phyloP scores from a whole-genome alignment of 371 early-diverging fungal genomes.

The Syncephalastrum contaminatum region DNA sequence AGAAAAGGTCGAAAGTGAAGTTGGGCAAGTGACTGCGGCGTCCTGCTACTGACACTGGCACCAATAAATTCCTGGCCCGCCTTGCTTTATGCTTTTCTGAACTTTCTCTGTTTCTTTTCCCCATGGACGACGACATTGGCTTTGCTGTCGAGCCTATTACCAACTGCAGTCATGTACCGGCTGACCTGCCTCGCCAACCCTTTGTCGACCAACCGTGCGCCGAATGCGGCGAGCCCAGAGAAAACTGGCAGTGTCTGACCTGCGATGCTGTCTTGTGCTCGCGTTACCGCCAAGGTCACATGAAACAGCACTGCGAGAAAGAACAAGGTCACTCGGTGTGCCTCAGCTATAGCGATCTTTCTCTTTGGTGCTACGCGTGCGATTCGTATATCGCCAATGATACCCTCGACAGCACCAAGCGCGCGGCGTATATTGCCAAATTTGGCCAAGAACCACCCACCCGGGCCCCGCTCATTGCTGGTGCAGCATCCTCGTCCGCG shows the following conservation, averaged over 20 bases:
- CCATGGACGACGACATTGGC: slow-evolving; percentile 3
- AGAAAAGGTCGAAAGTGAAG: too few relatives aligned
- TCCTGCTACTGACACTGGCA: too few relatives aligned
- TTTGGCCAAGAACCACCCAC: slow-evolving; percentile 21
- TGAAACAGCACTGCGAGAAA: slow-evolving; percentile 16
- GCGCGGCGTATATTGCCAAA: slow-evolving; percentile 18
- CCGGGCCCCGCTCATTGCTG: background rate
- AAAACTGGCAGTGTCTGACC: slow-evolving; percentile 33
- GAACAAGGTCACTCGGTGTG: slow-evolving; percentile 20
- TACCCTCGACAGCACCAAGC: slow-evolving; percentile 16
- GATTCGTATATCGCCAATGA: slow-evolving; percentile 21
- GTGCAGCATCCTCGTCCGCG: too few relatives aligned
- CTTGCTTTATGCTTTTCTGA: too few relatives aligned
- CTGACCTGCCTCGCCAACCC: background rate
- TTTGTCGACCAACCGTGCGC: slow-evolving; percentile 10
- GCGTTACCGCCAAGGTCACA: slow-evolving; percentile 26
- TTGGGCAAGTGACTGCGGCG: too few relatives aligned
- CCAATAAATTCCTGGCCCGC: too few relatives aligned
- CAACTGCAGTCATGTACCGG: slow-evolving; percentile 26
- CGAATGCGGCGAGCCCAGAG: slow-evolving; percentile 16
- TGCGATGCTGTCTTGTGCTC: slow-evolving; percentile 23
- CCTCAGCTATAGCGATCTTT: slow-evolving; percentile 29
- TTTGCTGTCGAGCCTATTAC: slow-evolving; percentile 26
- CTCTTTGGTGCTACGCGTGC: slow-evolving; percentile 30
- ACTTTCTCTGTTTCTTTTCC: too few relatives aligned